Evolutionary conservation across 495 filamentous ascomycete genomes (phyloP), one percentile per base, ranked within the genome.

Genomic region (Barbatosphaeria neglecta): DNA sequence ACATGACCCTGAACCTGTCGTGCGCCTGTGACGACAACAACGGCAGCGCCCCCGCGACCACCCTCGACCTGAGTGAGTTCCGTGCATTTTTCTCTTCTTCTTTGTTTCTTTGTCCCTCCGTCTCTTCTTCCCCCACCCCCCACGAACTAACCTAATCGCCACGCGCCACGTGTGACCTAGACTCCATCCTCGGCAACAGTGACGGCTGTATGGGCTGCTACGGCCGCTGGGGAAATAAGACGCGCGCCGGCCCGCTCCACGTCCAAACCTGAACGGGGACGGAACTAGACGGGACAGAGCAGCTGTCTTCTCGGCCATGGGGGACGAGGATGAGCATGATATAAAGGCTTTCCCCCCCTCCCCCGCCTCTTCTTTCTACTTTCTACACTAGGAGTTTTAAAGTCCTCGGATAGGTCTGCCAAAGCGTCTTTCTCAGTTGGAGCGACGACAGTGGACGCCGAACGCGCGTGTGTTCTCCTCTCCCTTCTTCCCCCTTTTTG

Each of bases 41-140:
- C 19, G 45, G 47, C 9, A 25, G 4, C 18, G 38, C 50, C 11
- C 10, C 46, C 4, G 42, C 43, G 1, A 18, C 55, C 19, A 44
- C 46, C 19, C 58, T 57, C 24, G 60, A 63, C 37, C 58, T 63
- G 44, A 61, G 60, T 63, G 48, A 6, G 60, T 37, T 13, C 11
- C 27, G 27, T 31, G 9, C 15, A 8, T 2, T 31, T 13, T 31
- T 13, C 15, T 31, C 7, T 35, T n/a, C 31, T 33, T 33, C 2
- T 11, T 15, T 3, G 28, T 22, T 41, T 8, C 18, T 16, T 40
- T 45, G 16, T 20, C 3, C 18, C 28, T 22, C n/a, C 13, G 5
- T 11, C 41, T n/a, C 28, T 23, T 31, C 4, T 13, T 33, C 7
- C 27, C 27, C 15, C 9, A 8, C 8, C 27, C 2, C 7, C 27